A percentile compares a stretch with the other conserved stretches of the same genome.
Evolutionary conservation across 2,329 filamentous ascomycete species (phyloP).

Genomic region (Ascochyta lentis): DNA sequence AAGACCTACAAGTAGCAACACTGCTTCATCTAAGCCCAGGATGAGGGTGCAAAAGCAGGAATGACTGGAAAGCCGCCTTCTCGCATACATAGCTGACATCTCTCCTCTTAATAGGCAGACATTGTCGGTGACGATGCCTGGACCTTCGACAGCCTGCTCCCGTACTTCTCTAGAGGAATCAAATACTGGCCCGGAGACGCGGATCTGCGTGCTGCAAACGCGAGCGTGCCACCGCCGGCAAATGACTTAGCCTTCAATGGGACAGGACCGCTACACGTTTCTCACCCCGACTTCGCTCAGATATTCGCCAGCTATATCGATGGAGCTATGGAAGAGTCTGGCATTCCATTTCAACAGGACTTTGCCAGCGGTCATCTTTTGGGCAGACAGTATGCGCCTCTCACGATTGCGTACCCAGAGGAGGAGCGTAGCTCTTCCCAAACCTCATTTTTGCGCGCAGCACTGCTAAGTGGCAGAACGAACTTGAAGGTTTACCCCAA

Average conservation of each 20-base stretch:
- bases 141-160: background rate
- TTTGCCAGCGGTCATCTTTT: background rate
- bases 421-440: background rate
- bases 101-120: background rate
- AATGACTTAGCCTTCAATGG: background rate
- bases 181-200: background rate
- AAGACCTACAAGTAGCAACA: background rate
- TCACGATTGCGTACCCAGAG: background rate
- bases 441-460: background rate
- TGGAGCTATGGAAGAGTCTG: background rate
- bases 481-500: background rate
- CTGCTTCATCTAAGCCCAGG: background rate
- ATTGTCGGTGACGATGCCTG: background rate
- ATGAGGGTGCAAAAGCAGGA: background rate
- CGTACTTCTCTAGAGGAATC: background rate
- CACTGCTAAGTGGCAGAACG: background rate
- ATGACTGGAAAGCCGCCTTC: background rate
- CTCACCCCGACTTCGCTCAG: background rate
- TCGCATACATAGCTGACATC: background rate
- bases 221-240: background rate
- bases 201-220: background rate
- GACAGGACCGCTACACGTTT: background rate
- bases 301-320: background rate
- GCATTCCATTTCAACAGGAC: background rate
- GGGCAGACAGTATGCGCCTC: background rate